A percentile compares a stretch with the other conserved stretches of the same genome.
phyloP scores from a whole-genome alignment of 2,329 filamentous ascomycete genomes.

The Fusarium sp. region DNA sequence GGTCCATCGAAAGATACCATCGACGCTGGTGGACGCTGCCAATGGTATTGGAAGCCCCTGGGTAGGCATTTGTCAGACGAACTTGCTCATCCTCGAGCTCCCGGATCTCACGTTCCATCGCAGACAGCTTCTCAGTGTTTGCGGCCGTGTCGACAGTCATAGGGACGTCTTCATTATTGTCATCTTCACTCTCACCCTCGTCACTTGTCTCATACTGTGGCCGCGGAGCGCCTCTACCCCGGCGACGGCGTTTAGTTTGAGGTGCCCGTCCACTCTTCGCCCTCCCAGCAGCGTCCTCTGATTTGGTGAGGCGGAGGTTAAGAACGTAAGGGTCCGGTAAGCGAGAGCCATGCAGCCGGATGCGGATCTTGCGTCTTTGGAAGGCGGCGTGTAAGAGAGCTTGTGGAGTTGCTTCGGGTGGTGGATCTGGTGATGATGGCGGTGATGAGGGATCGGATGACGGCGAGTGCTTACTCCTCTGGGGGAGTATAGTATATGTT shows the following conservation, averaged over 20 bases:
- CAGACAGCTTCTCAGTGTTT: slow-evolving; percentile 41
- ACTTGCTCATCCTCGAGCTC: slow-evolving; percentile 66
- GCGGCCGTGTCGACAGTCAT: slow-evolving; percentile 23
- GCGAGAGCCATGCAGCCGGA: slow-evolving; percentile 65
- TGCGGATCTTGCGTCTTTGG: slow-evolving; percentile 65
- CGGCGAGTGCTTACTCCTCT: slow-evolving; percentile 49
- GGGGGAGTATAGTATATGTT: slow-evolving; percentile 65
- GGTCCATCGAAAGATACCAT: slow-evolving; percentile 75
- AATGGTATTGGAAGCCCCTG: slow-evolving; percentile 73
- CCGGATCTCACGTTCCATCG: slow-evolving; percentile 54
- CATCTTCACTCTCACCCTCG: slow-evolving; percentile 26
- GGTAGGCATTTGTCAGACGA: slow-evolving; percentile 72
- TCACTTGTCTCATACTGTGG: slow-evolving; percentile 42
- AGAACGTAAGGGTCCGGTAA: slow-evolving; percentile 66
- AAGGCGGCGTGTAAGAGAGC: slow-evolving; percentile 65
- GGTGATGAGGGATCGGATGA: slow-evolving; percentile 46
- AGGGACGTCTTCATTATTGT: slow-evolving; percentile 34
- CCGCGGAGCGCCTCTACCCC: background rate
- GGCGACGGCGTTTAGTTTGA: slow-evolving; percentile 22
- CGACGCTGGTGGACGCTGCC: slow-evolving; percentile 74
- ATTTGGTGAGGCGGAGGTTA: slow-evolving; percentile 63
- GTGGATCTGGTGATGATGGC: slow-evolving; percentile 26
- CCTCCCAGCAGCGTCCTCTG: slow-evolving; percentile 53
- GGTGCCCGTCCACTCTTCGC: slow-evolving; percentile 32
- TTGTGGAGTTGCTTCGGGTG: slow-evolving; percentile 51